Conservation (phyloP, 805 yeast species). For the Maudiozyma barnettii region DNA sequence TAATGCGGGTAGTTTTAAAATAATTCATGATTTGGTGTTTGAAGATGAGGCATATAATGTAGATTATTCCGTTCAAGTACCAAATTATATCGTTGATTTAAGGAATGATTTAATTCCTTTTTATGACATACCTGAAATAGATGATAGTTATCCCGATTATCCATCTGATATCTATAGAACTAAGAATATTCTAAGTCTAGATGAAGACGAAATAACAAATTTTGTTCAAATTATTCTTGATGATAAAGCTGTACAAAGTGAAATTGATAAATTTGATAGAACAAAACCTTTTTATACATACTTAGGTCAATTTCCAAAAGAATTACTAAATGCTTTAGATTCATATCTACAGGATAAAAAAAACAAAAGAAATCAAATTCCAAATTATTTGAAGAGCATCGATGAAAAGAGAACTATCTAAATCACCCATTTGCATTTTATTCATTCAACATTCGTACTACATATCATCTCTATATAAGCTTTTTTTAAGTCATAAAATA, state of each 20-base stretch:
- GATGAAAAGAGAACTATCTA: no score
- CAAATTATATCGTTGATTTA: constrained; percentile 58
- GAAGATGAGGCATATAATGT: constrained; percentile 58
- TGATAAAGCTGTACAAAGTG: constrained; percentile 19
- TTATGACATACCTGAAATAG: constrained; percentile 62
- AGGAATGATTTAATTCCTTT: constrained; percentile 57
- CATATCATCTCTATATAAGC: no score
- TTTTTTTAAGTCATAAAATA: no score
- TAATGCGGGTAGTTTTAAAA: constrained; percentile 69
- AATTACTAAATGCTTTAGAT: constrained; percentile 7
- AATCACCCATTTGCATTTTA: no score
- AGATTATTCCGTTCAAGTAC: constrained; percentile 67
- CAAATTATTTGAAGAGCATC: neutral
- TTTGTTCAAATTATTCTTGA: constrained; percentile 17
- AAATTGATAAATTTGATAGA: constrained; percentile 13
- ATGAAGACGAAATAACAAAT: constrained; percentile 21
- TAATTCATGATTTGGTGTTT: constrained; percentile 81
- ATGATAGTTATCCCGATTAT: constrained; percentile 26
- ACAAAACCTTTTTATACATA: constrained; percentile 17
- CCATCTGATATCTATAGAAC: constrained; percentile 23
- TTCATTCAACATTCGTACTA: no score
- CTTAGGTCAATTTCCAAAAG: constrained; percentile 21
- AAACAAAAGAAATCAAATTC: neutral
- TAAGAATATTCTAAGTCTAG: constrained; percentile 9
- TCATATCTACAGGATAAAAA: neutral